A percentile compares a stretch with the other conserved stretches of the same genome.
These are phyloP conservation scores for Auricularia auricula-judae DNA, from an alignment of 768 basidiomycete genomes.

Conservation along the genomic window DNA sequence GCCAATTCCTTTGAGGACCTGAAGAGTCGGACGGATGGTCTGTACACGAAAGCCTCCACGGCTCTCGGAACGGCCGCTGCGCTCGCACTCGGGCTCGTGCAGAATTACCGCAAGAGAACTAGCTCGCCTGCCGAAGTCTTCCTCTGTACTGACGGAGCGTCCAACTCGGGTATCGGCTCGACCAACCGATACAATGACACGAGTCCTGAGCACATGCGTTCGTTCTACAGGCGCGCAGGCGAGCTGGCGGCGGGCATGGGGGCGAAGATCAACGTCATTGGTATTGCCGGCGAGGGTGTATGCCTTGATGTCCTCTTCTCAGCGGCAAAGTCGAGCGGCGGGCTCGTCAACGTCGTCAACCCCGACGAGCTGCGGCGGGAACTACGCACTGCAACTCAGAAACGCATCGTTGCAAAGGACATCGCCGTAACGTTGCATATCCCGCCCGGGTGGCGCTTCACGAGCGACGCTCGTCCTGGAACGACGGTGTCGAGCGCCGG, in stretches of 20 bases:
- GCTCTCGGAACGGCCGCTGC: slow-evolving; percentile 1
- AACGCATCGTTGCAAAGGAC: slow-evolving; percentile 1
- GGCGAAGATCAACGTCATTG: slow-evolving; percentile 4
- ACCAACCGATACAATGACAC: neutral
- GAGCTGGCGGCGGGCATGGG: neutral
- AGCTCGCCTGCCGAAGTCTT: neutral
- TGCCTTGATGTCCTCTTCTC: neutral
- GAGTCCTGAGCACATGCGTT: neutral
- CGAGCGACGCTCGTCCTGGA: slow-evolving; percentile 1
- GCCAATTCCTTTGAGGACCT: neutral
- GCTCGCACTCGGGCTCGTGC: neutral
- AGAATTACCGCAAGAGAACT: neutral
- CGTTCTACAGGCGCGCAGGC: neutral
- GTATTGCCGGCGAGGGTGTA: slow-evolving; percentile 2
- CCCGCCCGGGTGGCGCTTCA: slow-evolving; percentile 14
- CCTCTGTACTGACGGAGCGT: neutral
- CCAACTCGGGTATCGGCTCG: neutral
- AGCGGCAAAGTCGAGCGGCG: neutral
- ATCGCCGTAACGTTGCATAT: neutral
- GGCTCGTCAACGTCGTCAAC: slow-evolving; percentile 1
- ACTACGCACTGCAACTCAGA: slow-evolving; percentile 1
- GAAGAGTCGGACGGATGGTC: neutral
- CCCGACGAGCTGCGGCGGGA: slow-evolving; percentile 2
- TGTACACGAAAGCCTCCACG: neutral
- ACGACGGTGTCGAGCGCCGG: neutral